These are phyloP conservation scores for Amphirosellinia nigrospora DNA, from an alignment of 495 filamentous ascomycete species.

Conservation along the genomic window DNA sequence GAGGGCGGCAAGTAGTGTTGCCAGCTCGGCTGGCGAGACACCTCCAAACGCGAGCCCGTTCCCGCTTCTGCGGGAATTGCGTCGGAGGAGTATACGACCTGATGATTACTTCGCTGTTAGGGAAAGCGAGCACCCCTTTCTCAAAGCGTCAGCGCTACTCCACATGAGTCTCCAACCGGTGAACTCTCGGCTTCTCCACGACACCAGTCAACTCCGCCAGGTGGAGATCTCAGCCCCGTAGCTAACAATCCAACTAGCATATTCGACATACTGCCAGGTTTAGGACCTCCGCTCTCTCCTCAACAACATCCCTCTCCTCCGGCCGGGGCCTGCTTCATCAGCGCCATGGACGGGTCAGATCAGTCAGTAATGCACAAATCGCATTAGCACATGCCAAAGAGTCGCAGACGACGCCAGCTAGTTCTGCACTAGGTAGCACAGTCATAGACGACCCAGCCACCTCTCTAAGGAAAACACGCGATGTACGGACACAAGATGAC, in stretches of 20 bases:
- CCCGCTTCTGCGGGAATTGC: slow-evolving; percentile 52
- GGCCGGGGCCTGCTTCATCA: slow-evolving; percentile 31
- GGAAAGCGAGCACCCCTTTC: slow-evolving; percentile 75
- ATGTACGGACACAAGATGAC: slow-evolving; percentile 55
- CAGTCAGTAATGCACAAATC: slow-evolving; percentile 63
- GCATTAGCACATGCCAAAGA: slow-evolving; percentile 47
- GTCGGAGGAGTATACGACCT: slow-evolving; percentile 72
- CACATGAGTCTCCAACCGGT: slow-evolving; percentile 56
- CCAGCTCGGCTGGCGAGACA: slow-evolving; percentile 58
- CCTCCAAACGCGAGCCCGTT: slow-evolving; percentile 43
- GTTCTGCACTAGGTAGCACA: slow-evolving; percentile 52
- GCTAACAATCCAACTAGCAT: slow-evolving; percentile 47
- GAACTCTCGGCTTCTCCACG: slow-evolving; percentile 41
- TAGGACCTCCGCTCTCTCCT: slow-evolving; percentile 66
- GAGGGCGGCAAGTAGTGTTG: slow-evolving; percentile 63
- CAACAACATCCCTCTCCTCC: slow-evolving; percentile 46
- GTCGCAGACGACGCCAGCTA: slow-evolving; percentile 50
- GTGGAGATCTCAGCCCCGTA: slow-evolving; percentile 45
- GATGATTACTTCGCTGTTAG: slow-evolving; percentile 70
- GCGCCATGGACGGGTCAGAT: slow-evolving; percentile 49
- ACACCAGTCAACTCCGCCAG: slow-evolving; percentile 51
- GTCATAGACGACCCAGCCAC: slow-evolving; percentile 46
- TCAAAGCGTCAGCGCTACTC: slow-evolving; percentile 79
- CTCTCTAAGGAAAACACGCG: slow-evolving; percentile 50
- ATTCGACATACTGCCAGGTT: slow-evolving; percentile 43